Base-by-base conservation (phyloP, 2,329 filamentous ascomycete genomes). In the Exophiala xenobiotica region DNA sequence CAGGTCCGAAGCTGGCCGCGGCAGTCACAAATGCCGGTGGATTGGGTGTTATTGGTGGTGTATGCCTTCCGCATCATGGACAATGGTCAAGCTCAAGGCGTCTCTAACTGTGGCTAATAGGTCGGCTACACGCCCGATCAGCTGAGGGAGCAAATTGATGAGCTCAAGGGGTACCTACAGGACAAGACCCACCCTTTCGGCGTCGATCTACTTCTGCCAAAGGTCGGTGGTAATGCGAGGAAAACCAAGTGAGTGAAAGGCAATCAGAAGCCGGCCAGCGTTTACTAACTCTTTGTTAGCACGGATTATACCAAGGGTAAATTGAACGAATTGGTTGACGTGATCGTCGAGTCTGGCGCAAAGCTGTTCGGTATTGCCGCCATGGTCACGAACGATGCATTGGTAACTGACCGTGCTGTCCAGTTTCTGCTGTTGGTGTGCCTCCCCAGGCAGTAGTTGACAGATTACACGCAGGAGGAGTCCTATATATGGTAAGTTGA, bases 161-260 rank as follows among this genome's bases (percentile, higher is more conserved):
- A 95, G 76, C 79, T 95, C 64, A 95, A 95, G 81, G 79, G 81
- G 60, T 87, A 83, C 71, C 74, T 95, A 47, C 74, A 75, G 59
- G 86, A 95, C 78, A 90, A 93, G 81, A 89, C 86, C 57, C 88
- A 87, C 12, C 88, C 90, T 2, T 95, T 95, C 64, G 90, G 90
- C 64, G 88, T 95, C 52, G 90, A 95, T 70, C 78, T 95, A 64
- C 78, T 95, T 44, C 79, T 95, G n/a, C 90, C 90, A 42, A 88
- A 95, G 74, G 87, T 95, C 53, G 90, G 90, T 56, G 90, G 88
- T 61, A 87, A 77, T 64, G 90, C 90, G 56, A 80, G 90, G 65
- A 93, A 92, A 79, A 93, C 89, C 62, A 93, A 92, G 79, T 82
- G 70, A 62, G 64, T 51, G 35, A 14, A 7, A 24, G 3, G n/a